Evolutionary conservation across 2,329 filamentous ascomycete genomes (phyloP).

Genomic region (Colletotrichum brevisporum): DNA sequence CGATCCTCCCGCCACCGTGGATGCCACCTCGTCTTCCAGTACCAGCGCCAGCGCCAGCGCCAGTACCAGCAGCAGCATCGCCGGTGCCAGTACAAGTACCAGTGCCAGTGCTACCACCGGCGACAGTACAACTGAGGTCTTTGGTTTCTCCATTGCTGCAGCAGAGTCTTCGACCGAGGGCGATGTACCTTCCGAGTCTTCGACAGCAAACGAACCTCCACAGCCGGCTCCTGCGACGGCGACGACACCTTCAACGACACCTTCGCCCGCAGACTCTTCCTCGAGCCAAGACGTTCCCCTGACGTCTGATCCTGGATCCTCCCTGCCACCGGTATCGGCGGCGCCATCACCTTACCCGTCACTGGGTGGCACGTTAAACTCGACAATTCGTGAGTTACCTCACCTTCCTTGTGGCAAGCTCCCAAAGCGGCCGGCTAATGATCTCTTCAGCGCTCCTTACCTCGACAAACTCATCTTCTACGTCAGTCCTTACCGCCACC

Average conservation of each 20-base stretch:
- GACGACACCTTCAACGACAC: slow-evolving; percentile 44
- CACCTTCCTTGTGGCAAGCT: background rate
- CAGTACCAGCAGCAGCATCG: slow-evolving; percentile 25
- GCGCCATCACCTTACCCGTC: slow-evolving; percentile 34
- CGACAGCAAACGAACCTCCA: slow-evolving; percentile 8
- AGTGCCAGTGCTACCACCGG: slow-evolving; percentile 31
- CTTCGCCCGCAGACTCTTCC: slow-evolving; percentile 44
- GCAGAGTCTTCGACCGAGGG: slow-evolving; percentile 23
- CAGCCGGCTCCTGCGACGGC: slow-evolving; percentile 34
- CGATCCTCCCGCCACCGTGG: slow-evolving; percentile 55
- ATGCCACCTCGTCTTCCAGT: slow-evolving; percentile 44
- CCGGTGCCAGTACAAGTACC: slow-evolving; percentile 30
- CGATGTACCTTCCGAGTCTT: slow-evolving; percentile 8
- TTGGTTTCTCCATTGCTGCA: slow-evolving; percentile 30
- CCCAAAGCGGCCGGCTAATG: slow-evolving; percentile 11
- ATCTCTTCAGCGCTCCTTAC: slow-evolving; percentile 34
- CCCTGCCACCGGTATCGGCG: slow-evolving; percentile 22
- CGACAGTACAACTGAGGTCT: slow-evolving; percentile 19
- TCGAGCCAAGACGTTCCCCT: slow-evolving; percentile 40
- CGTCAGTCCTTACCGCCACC: slow-evolving; percentile 38
- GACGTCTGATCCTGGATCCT: slow-evolving; percentile 51
- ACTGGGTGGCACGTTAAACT: slow-evolving; percentile 43
- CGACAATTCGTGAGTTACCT: slow-evolving; percentile 44
- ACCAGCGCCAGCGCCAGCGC: slow-evolving; percentile 39
- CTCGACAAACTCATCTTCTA: slow-evolving; percentile 37